These are phyloP conservation scores for Phaffomyces thermotolerans DNA, from an alignment of 805 yeast genomes.

Conservation along the genomic window DNA sequence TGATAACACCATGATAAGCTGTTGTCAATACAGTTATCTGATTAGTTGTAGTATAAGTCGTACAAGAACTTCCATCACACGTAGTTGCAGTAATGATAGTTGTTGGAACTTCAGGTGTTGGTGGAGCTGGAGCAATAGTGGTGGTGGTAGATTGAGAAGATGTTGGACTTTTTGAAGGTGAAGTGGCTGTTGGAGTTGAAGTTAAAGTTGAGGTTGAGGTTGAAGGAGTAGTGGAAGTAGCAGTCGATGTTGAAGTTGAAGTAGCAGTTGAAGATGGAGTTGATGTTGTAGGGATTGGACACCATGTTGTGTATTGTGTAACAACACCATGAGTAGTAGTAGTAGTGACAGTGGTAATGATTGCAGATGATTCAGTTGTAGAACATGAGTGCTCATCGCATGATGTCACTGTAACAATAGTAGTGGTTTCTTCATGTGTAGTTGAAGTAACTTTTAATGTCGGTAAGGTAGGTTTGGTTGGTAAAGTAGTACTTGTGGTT, in stretches of 20 bases:
- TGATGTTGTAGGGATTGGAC: slow-evolving; percentile 21
- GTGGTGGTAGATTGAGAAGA: slow-evolving; percentile 2
- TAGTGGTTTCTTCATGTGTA: not conserved
- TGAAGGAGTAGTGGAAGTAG: no score
- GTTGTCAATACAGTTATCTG: slow-evolving; percentile 28
- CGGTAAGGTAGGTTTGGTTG: not conserved
- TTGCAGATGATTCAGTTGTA: slow-evolving; percentile 22
- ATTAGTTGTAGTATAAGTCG: slow-evolving; percentile 28
- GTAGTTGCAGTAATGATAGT: slow-evolving; percentile 30
- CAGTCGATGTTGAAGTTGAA: no score
- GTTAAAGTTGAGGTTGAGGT: not conserved
- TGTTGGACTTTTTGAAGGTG: no score
- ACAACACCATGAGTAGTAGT: slow-evolving; percentile 22
- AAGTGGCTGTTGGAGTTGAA: no score
- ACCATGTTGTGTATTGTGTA: slow-evolving; percentile 29
- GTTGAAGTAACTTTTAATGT: not conserved
- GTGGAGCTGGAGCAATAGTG: slow-evolving; percentile 10
- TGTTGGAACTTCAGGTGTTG: slow-evolving; percentile 16
- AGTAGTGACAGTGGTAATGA: slow-evolving; percentile 19
- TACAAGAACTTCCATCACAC: slow-evolving; percentile 27
- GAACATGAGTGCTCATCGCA: slow-evolving; percentile 19
- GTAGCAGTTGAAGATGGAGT: no score
- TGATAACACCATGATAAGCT: slow-evolving; percentile 19
- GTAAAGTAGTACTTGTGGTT: not conserved
- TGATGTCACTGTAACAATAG: slow-evolving; percentile 11